Evolutionary conservation across 116 monocot genomes (phyloP).

Genomic region (Thalassia testudinum): DNA sequence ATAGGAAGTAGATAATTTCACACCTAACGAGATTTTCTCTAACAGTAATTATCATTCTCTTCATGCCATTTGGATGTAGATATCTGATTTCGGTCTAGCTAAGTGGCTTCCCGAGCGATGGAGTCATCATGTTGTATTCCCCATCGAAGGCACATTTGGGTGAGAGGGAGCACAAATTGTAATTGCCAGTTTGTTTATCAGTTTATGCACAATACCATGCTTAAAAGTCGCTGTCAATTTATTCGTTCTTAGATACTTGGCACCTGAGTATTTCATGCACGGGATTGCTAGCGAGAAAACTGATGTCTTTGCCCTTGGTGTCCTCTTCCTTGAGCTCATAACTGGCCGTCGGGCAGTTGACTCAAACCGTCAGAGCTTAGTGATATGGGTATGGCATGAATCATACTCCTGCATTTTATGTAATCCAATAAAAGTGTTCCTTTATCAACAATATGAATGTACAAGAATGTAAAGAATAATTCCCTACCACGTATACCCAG

Average conservation of each 20-base stretch:
- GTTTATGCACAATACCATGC: no score
- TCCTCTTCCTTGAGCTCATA: conserved; percentile 25
- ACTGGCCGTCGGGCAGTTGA: conserved; percentile 24
- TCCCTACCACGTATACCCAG: conserved; percentile 5
- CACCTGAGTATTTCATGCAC: conserved; percentile 38
- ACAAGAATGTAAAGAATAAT: not conserved
- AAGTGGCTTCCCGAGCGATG: conserved; percentile 33
- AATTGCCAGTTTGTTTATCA: no score
- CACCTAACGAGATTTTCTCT: no score
- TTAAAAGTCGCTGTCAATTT: not conserved
- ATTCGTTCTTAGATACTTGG: conserved; percentile 9
- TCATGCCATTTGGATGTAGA: conserved; percentile 3
- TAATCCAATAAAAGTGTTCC: not conserved
- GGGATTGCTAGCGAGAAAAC: conserved; percentile 29
- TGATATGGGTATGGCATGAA: conserved; percentile 17
- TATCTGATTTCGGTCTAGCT: conserved; percentile 37
- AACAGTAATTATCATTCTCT: no score
- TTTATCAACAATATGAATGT: not conserved
- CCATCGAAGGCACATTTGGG: conserved; percentile 39
- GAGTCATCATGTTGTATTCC: conserved; percentile 21
- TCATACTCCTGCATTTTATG: not conserved
- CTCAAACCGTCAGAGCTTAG: conserved; percentile 16
- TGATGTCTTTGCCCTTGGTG: conserved; percentile 34
- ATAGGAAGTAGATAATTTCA: no score
- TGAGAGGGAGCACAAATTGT: not conserved